Evolutionary conservation across 768 basidiomycete genomes (phyloP).

Genomic region (Coprinopsis sp.): DNA sequence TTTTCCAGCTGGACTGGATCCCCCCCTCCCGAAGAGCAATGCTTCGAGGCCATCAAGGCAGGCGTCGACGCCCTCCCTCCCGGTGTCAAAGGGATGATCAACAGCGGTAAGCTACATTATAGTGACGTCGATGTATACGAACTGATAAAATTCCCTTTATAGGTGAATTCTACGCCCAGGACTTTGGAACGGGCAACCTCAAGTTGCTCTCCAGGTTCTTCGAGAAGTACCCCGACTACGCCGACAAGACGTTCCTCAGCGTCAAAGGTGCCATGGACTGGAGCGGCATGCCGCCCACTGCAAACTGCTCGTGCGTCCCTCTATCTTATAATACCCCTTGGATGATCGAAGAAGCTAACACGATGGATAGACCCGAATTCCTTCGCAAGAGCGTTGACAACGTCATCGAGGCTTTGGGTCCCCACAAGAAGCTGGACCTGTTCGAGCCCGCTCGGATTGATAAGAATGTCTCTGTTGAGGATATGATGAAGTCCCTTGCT

Average conservation of each 20-base stretch:
- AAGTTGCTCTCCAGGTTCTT: constrained; percentile 8
- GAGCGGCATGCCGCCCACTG: not conserved
- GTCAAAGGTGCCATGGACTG: constrained; percentile 6
- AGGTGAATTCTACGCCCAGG: constrained; percentile 9
- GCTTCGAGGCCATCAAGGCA: constrained; percentile 59
- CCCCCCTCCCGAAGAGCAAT: constrained; percentile 51
- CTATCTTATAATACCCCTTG: not conserved
- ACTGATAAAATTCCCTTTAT: not conserved
- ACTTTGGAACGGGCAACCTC: constrained; percentile 5
- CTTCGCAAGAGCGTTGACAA: constrained; percentile 35
- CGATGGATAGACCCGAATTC: not conserved
- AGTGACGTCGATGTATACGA: not conserved
- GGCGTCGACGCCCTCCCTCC: constrained; percentile 39
- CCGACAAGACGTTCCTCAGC: constrained; percentile 7
- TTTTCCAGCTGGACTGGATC: constrained; percentile 33
- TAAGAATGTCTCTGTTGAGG: constrained; percentile 39
- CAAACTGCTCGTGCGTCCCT: not conserved
- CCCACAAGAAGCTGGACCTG: constrained; percentile 54
- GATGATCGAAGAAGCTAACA: not conserved
- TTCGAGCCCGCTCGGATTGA: constrained; percentile 53
- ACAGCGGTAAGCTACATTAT: constrained; percentile 20
- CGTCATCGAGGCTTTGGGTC: constrained; percentile 41
- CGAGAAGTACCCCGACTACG: constrained; percentile 10
- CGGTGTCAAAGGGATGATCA: constrained; percentile 46
- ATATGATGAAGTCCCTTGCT: constrained; percentile 36